Percentiles rank a stretch among this genome's conserved stretches.
These are phyloP conservation scores for Mollisia scopiformis DNA, from an alignment of 2,329 filamentous ascomycete species.

Conservation along the genomic window DNA sequence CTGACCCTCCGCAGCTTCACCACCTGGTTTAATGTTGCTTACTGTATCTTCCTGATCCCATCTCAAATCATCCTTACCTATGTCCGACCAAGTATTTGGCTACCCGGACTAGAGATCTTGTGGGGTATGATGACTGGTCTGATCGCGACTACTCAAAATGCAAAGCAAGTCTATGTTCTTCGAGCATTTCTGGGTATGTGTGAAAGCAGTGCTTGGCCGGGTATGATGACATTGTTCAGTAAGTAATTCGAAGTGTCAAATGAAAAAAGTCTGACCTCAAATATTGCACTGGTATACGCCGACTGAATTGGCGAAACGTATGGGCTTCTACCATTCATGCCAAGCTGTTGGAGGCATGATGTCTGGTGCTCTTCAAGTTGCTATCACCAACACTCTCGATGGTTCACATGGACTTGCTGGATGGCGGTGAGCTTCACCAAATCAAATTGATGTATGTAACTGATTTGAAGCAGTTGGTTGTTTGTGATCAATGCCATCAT, in stretches of 20 bases:
- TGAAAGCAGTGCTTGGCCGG: slow-evolving; percentile 20
- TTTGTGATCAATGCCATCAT: slow-evolving; percentile 46
- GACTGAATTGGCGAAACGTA: slow-evolving; percentile 28
- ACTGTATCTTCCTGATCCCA: slow-evolving; percentile 43
- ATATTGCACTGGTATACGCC: slow-evolving; percentile 38
- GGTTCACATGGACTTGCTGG: slow-evolving; percentile 25
- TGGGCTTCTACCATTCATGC: slow-evolving; percentile 23
- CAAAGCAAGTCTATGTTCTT: slow-evolving; percentile 46
- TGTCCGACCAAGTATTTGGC: slow-evolving; percentile 36
- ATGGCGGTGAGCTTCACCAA: slow-evolving; percentile 32
- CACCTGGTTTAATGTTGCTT: slow-evolving; percentile 42
- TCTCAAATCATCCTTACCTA: slow-evolving; percentile 44
- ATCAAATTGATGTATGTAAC: not conserved
- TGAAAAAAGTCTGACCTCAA: not conserved
- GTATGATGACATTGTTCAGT: slow-evolving; percentile 47
- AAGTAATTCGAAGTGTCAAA: slow-evolving; percentile 7
- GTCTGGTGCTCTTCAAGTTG: slow-evolving; percentile 26
- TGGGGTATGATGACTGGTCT: slow-evolving; percentile 18
- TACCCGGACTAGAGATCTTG: slow-evolving; percentile 27
- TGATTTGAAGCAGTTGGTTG: slow-evolving; percentile 38
- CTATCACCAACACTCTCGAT: slow-evolving; percentile 36
- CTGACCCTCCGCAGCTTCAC: slow-evolving; percentile 37
- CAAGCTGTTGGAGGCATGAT: slow-evolving; percentile 25
- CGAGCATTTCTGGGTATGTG: slow-evolving; percentile 53
- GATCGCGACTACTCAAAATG: slow-evolving; percentile 14